phyloP scores from a whole-genome alignment of 129 eudicot genomes.

The Helianthus tuberosus region DNA sequence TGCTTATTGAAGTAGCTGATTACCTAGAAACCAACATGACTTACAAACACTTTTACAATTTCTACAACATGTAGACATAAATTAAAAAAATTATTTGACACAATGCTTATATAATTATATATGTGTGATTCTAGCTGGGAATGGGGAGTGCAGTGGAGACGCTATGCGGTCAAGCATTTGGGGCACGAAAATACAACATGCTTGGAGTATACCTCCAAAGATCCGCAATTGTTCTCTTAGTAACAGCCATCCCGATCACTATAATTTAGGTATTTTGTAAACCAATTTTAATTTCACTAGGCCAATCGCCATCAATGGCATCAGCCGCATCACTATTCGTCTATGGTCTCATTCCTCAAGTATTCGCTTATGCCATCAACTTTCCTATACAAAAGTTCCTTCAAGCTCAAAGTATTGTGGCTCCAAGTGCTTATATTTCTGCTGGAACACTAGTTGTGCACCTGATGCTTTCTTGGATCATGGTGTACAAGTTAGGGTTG shows the following conservation, averaged over 20 bases:
- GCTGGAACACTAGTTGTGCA: slow-evolving; percentile 58
- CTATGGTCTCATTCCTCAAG: slow-evolving; percentile 81
- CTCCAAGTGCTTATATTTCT: slow-evolving; percentile 70
- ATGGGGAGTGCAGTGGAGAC: slow-evolving; percentile 94
- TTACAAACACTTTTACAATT: no score
- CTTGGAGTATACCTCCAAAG: slow-evolving; percentile 84
- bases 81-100: not conserved
- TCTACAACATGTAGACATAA: no score
- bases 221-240: slow-evolving; percentile 57
- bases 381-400: slow-evolving; percentile 82
- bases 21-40: no score
- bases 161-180: slow-evolving; percentile 80
- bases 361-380: slow-evolving; percentile 72
- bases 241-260: slow-evolving; percentile 57
- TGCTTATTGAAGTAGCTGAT: no score
- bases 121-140: slow-evolving; percentile 54
- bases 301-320: slow-evolving; percentile 56
- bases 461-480: slow-evolving; percentile 52
- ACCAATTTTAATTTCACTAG: slow-evolving; percentile 49
- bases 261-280: slow-evolving; percentile 51
- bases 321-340: slow-evolving; percentile 58
- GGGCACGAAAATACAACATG: slow-evolving; percentile 68
- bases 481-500: slow-evolving; percentile 58
- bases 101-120: not conserved
- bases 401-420: slow-evolving; percentile 74